Conservation (phyloP, 805 yeast species). For the Candida nanaspora region DNA sequence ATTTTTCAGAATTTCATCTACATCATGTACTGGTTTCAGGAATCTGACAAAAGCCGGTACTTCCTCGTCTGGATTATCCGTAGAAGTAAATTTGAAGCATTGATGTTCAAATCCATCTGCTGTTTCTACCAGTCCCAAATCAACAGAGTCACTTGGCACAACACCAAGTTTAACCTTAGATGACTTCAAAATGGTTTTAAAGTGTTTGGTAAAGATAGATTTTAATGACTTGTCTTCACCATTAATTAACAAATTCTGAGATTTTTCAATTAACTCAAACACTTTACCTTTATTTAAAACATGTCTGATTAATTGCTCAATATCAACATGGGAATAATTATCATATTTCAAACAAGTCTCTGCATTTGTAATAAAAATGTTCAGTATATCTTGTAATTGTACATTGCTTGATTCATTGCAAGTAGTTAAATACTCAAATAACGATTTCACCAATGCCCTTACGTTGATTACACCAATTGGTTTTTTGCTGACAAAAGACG, state of each 20-base stretch:
- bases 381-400: conserved; percentile 13
- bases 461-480: conserved; percentile 8
- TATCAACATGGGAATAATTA: neutral
- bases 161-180: neutral
- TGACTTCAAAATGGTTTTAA: neutral
- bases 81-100: too few species aligned
- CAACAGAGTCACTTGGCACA: neutral
- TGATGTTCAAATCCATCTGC: too few species aligned
- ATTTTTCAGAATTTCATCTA: too few species aligned
- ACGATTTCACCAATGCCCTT: conserved; percentile 4
- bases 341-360: conserved; percentile 1
- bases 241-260: conserved; percentile 1
- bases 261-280: conserved; percentile 12
- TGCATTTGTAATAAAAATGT: conserved; percentile 6
- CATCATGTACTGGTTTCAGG: too few species aligned
- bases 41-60: too few species aligned
- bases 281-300: conserved; percentile 11
- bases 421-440: conserved; percentile 7
- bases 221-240: neutral
- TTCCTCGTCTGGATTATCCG: too few species aligned
- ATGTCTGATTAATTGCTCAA: conserved; percentile 7
- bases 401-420: conserved; percentile 7
- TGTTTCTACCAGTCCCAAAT: too few species aligned
- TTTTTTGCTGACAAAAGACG: conserved; percentile 1
- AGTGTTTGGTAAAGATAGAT: neutral